phyloP scores from a whole-genome alignment of 164 flowering plant genomes.

The Buxus sempervirens region DNA sequence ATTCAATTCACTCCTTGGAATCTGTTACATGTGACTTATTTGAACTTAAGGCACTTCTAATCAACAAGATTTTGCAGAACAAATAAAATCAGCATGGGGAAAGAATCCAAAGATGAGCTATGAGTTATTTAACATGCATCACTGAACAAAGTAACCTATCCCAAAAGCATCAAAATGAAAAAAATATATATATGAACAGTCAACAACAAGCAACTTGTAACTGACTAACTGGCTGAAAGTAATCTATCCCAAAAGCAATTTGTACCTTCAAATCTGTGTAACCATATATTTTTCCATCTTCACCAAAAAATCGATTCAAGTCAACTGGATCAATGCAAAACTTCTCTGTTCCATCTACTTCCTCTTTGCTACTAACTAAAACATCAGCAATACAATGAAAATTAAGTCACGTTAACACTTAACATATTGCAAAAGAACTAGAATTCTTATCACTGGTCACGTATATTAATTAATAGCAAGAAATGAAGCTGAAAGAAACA shows the following conservation, averaged over 20 bases:
- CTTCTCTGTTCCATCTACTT: conserved; percentile 50
- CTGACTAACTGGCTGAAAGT: too few relatives aligned
- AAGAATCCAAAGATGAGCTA: too few relatives aligned
- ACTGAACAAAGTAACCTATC: not conserved
- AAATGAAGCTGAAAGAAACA: too few relatives aligned
- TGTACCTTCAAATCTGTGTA: conserved; percentile 86
- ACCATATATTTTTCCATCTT: conserved; percentile 88
- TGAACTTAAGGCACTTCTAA: too few relatives aligned
- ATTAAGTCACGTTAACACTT: not conserved
- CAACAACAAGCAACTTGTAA: not conserved
- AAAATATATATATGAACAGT: not conserved
- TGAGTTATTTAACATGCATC: too few relatives aligned
- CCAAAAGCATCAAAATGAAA: not conserved
- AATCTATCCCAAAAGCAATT: too few relatives aligned
- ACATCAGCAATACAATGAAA: conserved; percentile 10
- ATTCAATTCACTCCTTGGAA: too few relatives aligned
- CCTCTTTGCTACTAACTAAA: conserved; percentile 66
- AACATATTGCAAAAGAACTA: not conserved
- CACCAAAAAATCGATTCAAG: conserved; percentile 69
- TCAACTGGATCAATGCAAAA: conserved; percentile 59
- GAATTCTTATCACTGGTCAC: not conserved
- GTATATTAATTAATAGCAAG: too few relatives aligned
- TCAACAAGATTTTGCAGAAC: too few relatives aligned
- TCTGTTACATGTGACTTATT: too few relatives aligned
- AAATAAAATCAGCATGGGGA: too few relatives aligned